Conservation (phyloP, 2,329 filamentous ascomycete genomes). For the Madurella mycetomatis region DNA sequence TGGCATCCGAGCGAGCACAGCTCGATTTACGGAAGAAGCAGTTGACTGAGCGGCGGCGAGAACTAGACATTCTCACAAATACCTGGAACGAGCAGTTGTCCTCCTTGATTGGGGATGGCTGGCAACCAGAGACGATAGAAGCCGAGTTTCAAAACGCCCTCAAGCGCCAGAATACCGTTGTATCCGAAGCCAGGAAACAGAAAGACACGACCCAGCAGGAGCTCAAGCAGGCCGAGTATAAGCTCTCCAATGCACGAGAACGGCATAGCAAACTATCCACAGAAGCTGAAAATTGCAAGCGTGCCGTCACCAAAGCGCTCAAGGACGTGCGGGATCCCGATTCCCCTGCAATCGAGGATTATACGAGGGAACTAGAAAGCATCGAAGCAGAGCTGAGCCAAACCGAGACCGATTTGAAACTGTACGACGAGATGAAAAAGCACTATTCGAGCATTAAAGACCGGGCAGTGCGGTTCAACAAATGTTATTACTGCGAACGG, state of each 20-base stretch:
- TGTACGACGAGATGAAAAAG: conserved; percentile 63
- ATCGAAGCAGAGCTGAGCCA: conserved; percentile 55
- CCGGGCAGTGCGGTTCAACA: conserved; percentile 61
- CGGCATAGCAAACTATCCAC: conserved; percentile 59
- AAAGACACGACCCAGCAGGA: conserved; percentile 69
- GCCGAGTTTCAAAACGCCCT: conserved; percentile 62
- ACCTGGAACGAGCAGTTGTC: conserved; percentile 71
- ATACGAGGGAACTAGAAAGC: conserved; percentile 46
- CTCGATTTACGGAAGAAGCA: conserved; percentile 82
- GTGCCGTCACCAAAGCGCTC: conserved; percentile 49
- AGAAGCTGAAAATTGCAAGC: conserved; percentile 59
- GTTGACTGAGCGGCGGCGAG: conserved; percentile 65
- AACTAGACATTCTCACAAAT: conserved; percentile 69
- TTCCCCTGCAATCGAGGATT: conserved; percentile 48
- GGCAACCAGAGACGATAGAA: conserved; percentile 68
- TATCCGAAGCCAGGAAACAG: conserved; percentile 62
- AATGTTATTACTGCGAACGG: conserved; percentile 72
- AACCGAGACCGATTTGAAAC: conserved; percentile 62
- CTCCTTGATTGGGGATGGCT: conserved; percentile 58
- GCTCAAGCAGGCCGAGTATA: conserved; percentile 71
- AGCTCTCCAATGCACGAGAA: conserved; percentile 61
- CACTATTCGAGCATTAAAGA: conserved; percentile 68
- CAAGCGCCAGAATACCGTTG: conserved; percentile 50
- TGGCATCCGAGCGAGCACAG: conserved; percentile 77
- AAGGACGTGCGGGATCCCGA: conserved; percentile 36